Percentiles rank a stretch among this genome's conserved stretches.
phyloP scores from a whole-genome alignment of 768 basidiomycete genomes.

The Multifurca ochricompacta region DNA sequence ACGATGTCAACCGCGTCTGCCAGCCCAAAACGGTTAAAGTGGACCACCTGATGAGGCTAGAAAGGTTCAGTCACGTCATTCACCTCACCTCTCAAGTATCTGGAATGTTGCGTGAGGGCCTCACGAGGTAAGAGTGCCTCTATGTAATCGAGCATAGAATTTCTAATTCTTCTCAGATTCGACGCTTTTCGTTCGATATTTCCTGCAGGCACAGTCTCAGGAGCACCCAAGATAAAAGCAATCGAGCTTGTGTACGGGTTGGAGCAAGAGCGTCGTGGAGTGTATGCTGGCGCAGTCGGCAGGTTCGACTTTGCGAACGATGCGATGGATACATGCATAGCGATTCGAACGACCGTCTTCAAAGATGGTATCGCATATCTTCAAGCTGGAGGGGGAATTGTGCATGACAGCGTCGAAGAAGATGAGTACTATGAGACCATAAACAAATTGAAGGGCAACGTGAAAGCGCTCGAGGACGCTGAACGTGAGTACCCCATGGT shows the following conservation, averaged over 20 bases:
- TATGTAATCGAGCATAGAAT: neutral
- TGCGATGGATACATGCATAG: constrained; percentile 97
- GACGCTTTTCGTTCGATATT: constrained; percentile 99
- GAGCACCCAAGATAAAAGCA: constrained; percentile 98
- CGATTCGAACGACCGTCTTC: constrained; percentile 96
- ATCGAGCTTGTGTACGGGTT: constrained; percentile 85
- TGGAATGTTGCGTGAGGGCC: constrained; percentile 70
- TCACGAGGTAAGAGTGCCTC: constrained; percentile 55
- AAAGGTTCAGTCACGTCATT: constrained; percentile 97
- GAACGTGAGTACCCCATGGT: constrained; percentile 58
- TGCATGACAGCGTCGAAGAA: constrained; percentile 93
- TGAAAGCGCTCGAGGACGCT: constrained; percentile 75
- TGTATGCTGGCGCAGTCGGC: constrained; percentile 98
- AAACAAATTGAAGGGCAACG: constrained; percentile 87
- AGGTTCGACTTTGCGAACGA: constrained; percentile 93
- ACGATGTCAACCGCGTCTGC: constrained; percentile 98
- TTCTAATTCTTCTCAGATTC: constrained; percentile 46
- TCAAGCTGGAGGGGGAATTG: constrained; percentile 96
- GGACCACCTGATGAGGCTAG: constrained; percentile 86
- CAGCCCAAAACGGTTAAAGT: constrained; percentile 93
- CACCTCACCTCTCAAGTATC: constrained; percentile 95
- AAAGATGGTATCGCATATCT: constrained; percentile 87
- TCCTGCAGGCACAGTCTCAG: constrained; percentile 97
- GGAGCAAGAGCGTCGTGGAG: constrained; percentile 84
- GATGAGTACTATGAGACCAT: constrained; percentile 96